phyloP scores from a whole-genome alignment of 768 basidiomycete genomes.

The Kwoniella europaea region DNA sequence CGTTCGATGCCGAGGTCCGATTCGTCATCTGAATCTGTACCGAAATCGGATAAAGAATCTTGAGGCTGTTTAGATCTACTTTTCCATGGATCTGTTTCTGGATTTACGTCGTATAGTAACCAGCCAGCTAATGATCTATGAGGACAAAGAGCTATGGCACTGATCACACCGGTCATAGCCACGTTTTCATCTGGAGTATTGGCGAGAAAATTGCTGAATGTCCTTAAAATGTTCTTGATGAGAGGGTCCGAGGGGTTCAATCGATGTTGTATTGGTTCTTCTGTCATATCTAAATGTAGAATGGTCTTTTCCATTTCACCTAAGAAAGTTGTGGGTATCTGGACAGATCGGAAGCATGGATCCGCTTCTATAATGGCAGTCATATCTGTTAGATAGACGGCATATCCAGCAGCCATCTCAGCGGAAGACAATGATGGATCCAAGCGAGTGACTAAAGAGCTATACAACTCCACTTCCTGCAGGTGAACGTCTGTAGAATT shows the following conservation, averaged over 20 bases:
- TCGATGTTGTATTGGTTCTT: constrained; percentile 62
- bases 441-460: constrained; percentile 46
- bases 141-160: constrained; percentile 81
- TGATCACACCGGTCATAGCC: constrained; percentile 79
- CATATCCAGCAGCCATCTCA: constrained; percentile 57
- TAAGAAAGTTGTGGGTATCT: constrained; percentile 61
- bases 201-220: constrained; percentile 76
- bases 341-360: constrained; percentile 77
- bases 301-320: constrained; percentile 17
- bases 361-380: constrained; percentile 77
- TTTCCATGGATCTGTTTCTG: constrained; percentile 25
- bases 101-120: constrained; percentile 67
- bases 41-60: neutral
- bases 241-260: constrained; percentile 78
- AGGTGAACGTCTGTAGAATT: constrained; percentile 34
- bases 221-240: constrained; percentile 71
- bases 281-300: neutral
- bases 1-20: neutral
- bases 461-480: constrained; percentile 51
- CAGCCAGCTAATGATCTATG: constrained; percentile 85
- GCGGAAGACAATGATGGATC: constrained; percentile 38
- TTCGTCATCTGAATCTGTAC: constrained; percentile 25
- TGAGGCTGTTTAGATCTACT: constrained; percentile 14
- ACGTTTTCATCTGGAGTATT: constrained; percentile 87
- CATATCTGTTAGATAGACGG: constrained; percentile 63